Evolutionary conservation across 768 basidiomycete genomes (phyloP).

Genomic region (Suillus weaverae): DNA sequence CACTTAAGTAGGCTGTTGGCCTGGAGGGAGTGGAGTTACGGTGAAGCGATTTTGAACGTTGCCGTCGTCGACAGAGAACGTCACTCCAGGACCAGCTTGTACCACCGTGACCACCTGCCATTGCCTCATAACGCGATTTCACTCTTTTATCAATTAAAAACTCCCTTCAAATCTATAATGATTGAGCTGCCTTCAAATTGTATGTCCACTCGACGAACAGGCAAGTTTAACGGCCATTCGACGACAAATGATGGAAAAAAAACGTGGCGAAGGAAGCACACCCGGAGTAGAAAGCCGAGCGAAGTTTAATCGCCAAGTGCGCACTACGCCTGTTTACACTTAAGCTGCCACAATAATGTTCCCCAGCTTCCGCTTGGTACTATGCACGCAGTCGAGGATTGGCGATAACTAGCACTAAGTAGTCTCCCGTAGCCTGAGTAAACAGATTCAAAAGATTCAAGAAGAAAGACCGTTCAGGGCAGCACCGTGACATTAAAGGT

Average conservation of each 20-base stretch:
- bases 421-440: background rate
- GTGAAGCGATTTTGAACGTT: background rate
- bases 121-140: background rate
- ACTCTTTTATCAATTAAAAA: background rate
- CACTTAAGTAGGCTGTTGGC: background rate
- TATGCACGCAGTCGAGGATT: background rate
- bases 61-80: background rate
- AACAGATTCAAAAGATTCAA: background rate
- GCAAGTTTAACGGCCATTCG: background rate
- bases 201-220: background rate
- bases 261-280: background rate
- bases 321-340: background rate
- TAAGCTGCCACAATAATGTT: background rate
- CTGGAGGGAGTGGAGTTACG: background rate
- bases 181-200: background rate
- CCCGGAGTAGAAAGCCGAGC: background rate
- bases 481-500: background rate
- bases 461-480: background rate
- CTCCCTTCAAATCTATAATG: background rate
- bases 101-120: background rate
- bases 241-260: background rate
- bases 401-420: background rate
- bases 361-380: background rate
- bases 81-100: background rate
- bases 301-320: background rate